A percentile compares a stretch with the other conserved stretches of the same genome.
These are phyloP conservation scores for Buxus sempervirens DNA, from an alignment of 164 flowering plant species.

Conservation along the genomic window DNA sequence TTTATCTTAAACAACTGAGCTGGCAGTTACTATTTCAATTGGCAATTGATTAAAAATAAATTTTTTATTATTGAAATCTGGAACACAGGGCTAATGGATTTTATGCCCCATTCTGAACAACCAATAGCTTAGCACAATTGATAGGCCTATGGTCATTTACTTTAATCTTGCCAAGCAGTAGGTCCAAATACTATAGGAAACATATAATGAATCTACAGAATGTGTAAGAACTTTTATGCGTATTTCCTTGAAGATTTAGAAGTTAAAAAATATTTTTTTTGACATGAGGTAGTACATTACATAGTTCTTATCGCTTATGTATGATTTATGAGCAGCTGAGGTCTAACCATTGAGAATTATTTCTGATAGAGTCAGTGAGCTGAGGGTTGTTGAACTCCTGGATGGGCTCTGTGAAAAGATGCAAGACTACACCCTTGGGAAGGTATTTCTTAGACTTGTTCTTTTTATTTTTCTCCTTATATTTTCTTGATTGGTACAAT, in stretches of 20 bases:
- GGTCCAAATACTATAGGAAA: no score
- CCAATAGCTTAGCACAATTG: no score
- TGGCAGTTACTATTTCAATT: background rate
- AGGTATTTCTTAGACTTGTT: conserved; percentile 38
- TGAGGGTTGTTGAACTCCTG: conserved; percentile 85
- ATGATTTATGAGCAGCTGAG: background rate
- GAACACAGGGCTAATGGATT: no score
- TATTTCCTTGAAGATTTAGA: background rate
- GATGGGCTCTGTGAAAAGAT: conserved; percentile 96
- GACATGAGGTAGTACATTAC: background rate
- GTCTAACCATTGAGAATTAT: conserved; percentile 1
- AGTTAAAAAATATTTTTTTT: background rate
- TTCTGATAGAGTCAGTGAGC: conserved; percentile 73
- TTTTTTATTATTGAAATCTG: no score
- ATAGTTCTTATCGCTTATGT: background rate
- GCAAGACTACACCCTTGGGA: conserved; percentile 87
- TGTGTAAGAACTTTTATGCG: background rate
- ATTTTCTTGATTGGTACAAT: background rate
- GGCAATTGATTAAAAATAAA: background rate
- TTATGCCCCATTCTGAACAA: no score
- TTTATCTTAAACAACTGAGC: background rate
- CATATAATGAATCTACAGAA: no score
- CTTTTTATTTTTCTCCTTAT: background rate
- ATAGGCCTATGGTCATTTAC: no score
- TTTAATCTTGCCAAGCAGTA: no score